A percentile compares a stretch with the other conserved stretches of the same genome.
Evolutionary conservation across 148 eudicot genomes (phyloP).

Genomic region (Cornus controversa): DNA sequence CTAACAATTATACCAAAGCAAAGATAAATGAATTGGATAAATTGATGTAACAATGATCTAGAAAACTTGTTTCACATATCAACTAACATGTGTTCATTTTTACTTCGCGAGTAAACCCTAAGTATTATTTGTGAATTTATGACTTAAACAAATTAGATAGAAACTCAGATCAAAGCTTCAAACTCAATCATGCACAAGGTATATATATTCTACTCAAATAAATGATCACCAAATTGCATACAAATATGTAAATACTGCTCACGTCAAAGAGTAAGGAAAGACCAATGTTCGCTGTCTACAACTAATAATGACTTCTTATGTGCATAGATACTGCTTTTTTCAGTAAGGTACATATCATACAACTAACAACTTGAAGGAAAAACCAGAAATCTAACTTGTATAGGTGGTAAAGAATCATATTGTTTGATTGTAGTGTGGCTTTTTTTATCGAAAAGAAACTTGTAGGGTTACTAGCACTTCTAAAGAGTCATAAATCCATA

Average conservation of each 20-base stretch:
- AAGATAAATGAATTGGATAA: neutral
- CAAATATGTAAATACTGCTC: too few relatives aligned
- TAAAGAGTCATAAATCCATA: too few relatives aligned
- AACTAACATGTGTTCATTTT: neutral
- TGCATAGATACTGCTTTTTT: neutral
- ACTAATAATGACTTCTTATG: neutral
- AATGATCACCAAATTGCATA: too few relatives aligned
- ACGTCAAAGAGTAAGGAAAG: too few relatives aligned
- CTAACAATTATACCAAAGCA: constrained; percentile 15
- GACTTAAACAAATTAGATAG: too few relatives aligned
- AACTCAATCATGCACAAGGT: too few relatives aligned
- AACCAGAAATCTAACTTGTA: neutral
- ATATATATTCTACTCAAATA: too few relatives aligned
- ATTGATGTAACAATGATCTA: neutral
- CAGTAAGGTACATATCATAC: neutral
- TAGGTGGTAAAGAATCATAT: neutral
- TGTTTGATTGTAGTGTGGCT: too few relatives aligned
- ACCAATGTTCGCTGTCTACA: too few relatives aligned
- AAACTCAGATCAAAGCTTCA: neutral
- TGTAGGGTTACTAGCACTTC: too few relatives aligned
- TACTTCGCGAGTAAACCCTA: neutral
- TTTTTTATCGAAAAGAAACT: too few relatives aligned
- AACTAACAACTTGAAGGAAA: neutral
- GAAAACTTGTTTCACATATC: neutral
- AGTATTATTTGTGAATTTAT: too few relatives aligned